Conservation (phyloP, 495 filamentous ascomycete species). For the Trypethelium eluteriae region DNA sequence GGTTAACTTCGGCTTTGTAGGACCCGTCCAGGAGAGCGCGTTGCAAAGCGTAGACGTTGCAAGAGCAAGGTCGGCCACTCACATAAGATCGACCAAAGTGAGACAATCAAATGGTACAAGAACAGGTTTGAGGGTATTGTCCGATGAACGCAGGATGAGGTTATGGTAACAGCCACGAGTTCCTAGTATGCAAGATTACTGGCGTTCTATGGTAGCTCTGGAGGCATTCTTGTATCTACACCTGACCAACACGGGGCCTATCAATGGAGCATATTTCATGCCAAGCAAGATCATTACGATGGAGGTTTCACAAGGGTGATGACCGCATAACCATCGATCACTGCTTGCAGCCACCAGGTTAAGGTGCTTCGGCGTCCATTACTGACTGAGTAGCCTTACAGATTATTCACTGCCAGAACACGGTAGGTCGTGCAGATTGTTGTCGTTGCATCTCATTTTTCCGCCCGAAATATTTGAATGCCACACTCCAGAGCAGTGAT, state of each 20-base stretch:
- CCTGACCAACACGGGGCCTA: background rate
- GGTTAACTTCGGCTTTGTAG: conserved; percentile 32
- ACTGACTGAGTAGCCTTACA: background rate
- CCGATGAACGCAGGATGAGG: conserved; percentile 51
- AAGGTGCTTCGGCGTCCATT: background rate
- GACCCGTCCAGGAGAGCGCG: conserved; percentile 94
- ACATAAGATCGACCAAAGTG: conserved; percentile 85
- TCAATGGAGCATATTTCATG: background rate
- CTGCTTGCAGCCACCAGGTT: background rate
- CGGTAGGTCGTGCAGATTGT: background rate
- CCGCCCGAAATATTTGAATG: too few species aligned
- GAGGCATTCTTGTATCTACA: background rate
- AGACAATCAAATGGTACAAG: conserved; percentile 99
- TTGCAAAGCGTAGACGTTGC: conserved; percentile 85
- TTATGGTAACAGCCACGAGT: background rate
- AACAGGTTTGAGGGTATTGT: conserved; percentile 97
- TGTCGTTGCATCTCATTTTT: too few species aligned
- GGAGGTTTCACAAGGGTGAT: conserved; percentile 9
- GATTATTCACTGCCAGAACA: background rate
- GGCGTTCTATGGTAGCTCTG: background rate
- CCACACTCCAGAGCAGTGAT: too few species aligned
- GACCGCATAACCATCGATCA: conserved; percentile 10
- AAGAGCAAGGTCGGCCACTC: conserved; percentile 75
- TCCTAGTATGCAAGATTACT: background rate
- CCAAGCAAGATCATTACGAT: conserved; percentile 9